A percentile compares a stretch with the other conserved stretches of the same genome.
Evolutionary conservation across 192 early-diverging fungal genomes (phyloP).

Genomic region (Coemansia sp.): DNA sequence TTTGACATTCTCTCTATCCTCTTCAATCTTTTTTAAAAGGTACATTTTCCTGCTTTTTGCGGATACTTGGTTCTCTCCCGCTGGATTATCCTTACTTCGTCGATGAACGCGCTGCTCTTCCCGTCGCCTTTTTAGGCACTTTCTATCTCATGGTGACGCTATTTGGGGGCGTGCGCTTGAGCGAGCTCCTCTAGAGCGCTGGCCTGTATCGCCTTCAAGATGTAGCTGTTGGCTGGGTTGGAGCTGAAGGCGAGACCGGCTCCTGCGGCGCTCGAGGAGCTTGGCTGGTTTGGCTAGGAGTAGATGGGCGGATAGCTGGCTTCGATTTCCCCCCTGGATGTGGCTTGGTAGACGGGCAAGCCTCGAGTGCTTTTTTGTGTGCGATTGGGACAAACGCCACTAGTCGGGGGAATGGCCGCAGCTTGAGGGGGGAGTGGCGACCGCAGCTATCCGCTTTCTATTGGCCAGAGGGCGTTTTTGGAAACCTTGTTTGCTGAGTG

Average conservation of each 20-base stretch:
- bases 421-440: neutral
- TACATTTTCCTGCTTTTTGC: constrained; percentile 5
- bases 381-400: neutral
- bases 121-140: neutral
- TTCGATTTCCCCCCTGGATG: neutral
- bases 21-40: constrained; percentile 1
- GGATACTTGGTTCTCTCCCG: neutral
- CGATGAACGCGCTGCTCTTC: constrained; percentile 2
- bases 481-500: neutral
- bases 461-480: neutral
- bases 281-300: neutral
- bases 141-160: neutral
- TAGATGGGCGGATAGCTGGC: neutral
- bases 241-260: constrained; percentile 7
- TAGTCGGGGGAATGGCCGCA: neutral
- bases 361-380: neutral
- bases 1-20: neutral
- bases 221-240: neutral
- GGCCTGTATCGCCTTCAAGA: neutral
- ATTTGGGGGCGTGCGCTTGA: neutral
- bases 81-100: neutral
- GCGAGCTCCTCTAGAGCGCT: neutral
- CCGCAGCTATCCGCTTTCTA: neutral
- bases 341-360: neutral
- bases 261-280: neutral